A percentile compares a stretch with the other conserved stretches of the same genome.
Evolutionary conservation across 1,284 basidiomycete species (phyloP).

Genomic region (Cryptococcus jaspeensis): DNA sequence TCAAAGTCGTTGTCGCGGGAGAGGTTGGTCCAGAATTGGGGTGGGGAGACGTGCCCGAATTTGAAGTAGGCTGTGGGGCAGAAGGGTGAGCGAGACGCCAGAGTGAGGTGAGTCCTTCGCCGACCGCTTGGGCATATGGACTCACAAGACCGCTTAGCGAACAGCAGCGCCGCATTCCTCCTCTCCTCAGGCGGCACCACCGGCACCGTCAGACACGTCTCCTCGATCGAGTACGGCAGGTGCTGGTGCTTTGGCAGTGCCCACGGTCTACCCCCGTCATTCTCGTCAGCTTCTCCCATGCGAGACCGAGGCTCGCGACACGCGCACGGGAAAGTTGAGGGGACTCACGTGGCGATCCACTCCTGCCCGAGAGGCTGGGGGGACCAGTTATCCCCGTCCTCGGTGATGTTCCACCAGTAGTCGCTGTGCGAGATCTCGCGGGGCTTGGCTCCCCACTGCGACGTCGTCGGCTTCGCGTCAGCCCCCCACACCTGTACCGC

Average conservation of each 20-base stretch:
- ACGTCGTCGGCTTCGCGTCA: not conserved
- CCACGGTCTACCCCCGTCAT: conserved; percentile 30
- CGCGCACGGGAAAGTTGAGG: no score
- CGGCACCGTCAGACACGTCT: conserved; percentile 32
- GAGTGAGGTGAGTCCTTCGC: no score
- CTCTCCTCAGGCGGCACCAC: conserved; percentile 27
- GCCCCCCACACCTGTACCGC: no score
- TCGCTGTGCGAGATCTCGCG: conserved; percentile 23
- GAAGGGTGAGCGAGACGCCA: no score
- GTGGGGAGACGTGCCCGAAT: conserved; percentile 16
- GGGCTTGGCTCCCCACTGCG: conserved; percentile 36
- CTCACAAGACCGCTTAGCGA: conserved; percentile 43
- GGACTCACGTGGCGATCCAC: conserved; percentile 42
- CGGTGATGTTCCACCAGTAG: conserved; percentile 33
- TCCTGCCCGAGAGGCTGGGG: conserved; percentile 44
- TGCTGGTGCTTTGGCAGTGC: conserved; percentile 34
- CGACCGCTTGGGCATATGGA: no score
- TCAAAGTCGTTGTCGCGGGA: conserved; percentile 21
- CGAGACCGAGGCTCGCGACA: not conserved
- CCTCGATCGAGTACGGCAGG: conserved; percentile 44
- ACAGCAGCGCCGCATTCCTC: conserved; percentile 34
- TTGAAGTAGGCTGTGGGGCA: conserved; percentile 26
- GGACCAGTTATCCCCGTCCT: conserved; percentile 32
- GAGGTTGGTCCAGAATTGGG: conserved; percentile 26
- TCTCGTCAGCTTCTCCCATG: not conserved